phyloP scores from a whole-genome alignment of 169 alveolate species.

The Plasmodium malariae region DNA sequence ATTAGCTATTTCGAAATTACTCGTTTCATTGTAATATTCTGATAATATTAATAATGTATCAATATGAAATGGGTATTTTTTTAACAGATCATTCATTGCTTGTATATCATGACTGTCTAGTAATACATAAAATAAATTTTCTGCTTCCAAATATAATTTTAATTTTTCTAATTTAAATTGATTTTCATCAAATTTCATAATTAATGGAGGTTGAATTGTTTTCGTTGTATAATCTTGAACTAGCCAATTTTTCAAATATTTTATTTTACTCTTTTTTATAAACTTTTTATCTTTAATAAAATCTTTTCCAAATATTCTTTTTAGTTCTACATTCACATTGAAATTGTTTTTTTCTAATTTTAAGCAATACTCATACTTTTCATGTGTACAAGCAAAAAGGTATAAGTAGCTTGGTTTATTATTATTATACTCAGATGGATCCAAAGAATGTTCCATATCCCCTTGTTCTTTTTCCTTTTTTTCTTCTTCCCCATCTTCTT shows the following conservation, averaged over 20 bases:
- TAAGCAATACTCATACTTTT: slow-evolving; percentile 40
- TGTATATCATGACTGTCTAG: slow-evolving; percentile 52
- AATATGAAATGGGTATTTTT: slow-evolving; percentile 42
- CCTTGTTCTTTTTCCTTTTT: neutral
- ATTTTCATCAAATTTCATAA: slow-evolving; percentile 14
- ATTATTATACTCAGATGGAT: neutral
- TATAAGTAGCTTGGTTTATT: neutral
- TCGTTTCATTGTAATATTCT: slow-evolving; percentile 43
- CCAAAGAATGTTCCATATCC: neutral
- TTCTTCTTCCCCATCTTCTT: neutral
- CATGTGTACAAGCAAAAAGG: slow-evolving; percentile 56
- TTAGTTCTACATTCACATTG: slow-evolving; percentile 52
- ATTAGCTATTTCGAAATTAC: slow-evolving; percentile 43
- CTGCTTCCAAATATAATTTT: slow-evolving; percentile 50
- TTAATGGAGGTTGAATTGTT: slow-evolving; percentile 26
- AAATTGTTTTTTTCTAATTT: slow-evolving; percentile 59
- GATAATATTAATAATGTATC: slow-evolving; percentile 40
- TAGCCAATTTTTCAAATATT: slow-evolving; percentile 56
- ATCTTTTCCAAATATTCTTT: slow-evolving; percentile 61
- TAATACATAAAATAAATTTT: slow-evolving; percentile 29
- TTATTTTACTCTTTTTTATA: slow-evolving; percentile 42
- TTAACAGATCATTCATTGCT: slow-evolving; percentile 28
- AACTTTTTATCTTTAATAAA: slow-evolving; percentile 51
- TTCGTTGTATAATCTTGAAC: slow-evolving; percentile 46
- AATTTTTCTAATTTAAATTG: slow-evolving; percentile 38